phyloP scores from a whole-genome alignment of 306 rosid species.

The Calophaca sinica region DNA sequence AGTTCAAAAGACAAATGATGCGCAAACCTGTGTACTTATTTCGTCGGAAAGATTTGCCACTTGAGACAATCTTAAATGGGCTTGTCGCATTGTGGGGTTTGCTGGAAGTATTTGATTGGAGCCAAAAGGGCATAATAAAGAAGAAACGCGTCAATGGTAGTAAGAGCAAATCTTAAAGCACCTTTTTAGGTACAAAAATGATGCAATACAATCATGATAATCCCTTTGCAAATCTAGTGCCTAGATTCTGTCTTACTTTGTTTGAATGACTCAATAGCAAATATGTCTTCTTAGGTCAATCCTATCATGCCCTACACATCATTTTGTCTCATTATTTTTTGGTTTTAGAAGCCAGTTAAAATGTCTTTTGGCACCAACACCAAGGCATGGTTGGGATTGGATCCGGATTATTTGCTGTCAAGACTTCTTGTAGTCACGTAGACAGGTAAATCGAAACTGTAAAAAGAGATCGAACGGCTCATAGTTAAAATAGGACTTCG shows the following conservation, averaged over 20 bases:
- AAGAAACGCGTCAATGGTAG: slow-evolving; percentile 12
- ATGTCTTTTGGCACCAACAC: slow-evolving; percentile 17
- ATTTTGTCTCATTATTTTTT: slow-evolving; percentile 41
- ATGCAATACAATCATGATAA: slow-evolving; percentile 37
- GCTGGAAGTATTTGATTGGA: slow-evolving; percentile 36
- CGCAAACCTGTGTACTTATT: too few species aligned
- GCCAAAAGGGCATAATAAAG: slow-evolving; percentile 10
- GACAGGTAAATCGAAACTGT: too few species aligned
- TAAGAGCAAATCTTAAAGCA: slow-evolving; percentile 15
- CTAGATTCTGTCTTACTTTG: slow-evolving; percentile 37
- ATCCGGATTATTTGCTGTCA: too few species aligned
- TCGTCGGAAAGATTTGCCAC: too few species aligned
- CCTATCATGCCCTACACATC: slow-evolving; percentile 28
- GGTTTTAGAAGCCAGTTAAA: slow-evolving; percentile 22
- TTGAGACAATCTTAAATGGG: slow-evolving; percentile 14
- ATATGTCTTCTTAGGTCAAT: slow-evolving; percentile 42
- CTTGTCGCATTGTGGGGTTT: slow-evolving; percentile 5
- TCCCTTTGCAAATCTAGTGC: slow-evolving; percentile 44
- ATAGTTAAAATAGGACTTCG: too few species aligned
- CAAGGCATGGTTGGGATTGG: too few species aligned
- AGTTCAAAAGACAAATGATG: too few species aligned
- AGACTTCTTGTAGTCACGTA: too few species aligned
- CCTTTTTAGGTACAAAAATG: slow-evolving; percentile 27
- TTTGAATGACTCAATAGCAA: slow-evolving; percentile 21
- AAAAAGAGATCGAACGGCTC: too few species aligned